Evolutionary conservation across 352 stramenopile species (phyloP).

Genomic region (Phytophthora hybrid): DNA sequence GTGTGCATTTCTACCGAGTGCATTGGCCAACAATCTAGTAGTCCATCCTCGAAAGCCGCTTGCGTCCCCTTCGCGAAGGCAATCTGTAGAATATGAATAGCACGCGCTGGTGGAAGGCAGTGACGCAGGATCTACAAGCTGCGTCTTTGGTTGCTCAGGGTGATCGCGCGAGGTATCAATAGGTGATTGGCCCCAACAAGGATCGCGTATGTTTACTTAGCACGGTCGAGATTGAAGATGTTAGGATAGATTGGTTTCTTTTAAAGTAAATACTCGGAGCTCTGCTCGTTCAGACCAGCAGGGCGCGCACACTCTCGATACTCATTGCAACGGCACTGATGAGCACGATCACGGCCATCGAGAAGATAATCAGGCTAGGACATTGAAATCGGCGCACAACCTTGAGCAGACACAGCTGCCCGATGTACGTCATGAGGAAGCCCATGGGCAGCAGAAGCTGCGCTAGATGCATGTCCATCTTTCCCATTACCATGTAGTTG

Average conservation of each 20-base stretch:
- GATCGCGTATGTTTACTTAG: not conserved
- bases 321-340: conserved; percentile 72
- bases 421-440: conserved; percentile 65
- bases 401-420: conserved; percentile 63
- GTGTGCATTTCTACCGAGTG: not conserved
- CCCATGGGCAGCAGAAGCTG: conserved; percentile 68
- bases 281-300: conserved; percentile 27
- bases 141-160: not conserved
- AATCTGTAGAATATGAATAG: not conserved
- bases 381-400: conserved; percentile 66
- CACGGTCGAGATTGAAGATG: not conserved
- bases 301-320: conserved; percentile 58
- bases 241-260: not conserved
- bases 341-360: conserved; percentile 73
- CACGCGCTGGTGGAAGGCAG: no score
- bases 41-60: not conserved
- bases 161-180: not conserved
- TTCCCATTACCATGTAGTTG: conserved; percentile 64
- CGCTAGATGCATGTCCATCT: conserved; percentile 56
- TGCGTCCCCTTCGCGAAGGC: not conserved
- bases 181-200: not conserved
- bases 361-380: conserved; percentile 75
- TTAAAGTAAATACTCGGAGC: not conserved
- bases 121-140: no score
- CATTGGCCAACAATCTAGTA: not conserved